Evolutionary conservation across 2,329 filamentous ascomycete species (phyloP), one percentile per base, ranked within the genome.

Genomic region (Clarireedia paspali): DNA sequence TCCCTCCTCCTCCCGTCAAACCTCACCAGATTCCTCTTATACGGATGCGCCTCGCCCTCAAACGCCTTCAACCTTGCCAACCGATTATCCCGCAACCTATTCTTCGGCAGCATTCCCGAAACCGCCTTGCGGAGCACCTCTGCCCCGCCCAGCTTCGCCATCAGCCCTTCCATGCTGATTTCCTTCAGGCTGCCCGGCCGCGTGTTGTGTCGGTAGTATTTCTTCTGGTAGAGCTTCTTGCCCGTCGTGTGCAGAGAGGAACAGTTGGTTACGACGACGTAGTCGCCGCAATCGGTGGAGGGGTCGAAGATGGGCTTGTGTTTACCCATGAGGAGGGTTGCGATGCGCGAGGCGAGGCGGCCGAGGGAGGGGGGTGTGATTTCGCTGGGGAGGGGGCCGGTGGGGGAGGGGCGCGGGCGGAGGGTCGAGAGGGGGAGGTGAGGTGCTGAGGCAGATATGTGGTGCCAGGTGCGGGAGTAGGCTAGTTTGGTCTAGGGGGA

Each of bases 231-330:
- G 71, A 85, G 88, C 77, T 99, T 99, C 71, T 89, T 88, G 63
- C 94, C 94, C 6, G 94, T 97, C 1, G 85, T 87, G 75, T 91
- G 85, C 50, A 99, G 78, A 48, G 92, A 85, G 42, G 87, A 82
- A 77, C 94, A 97, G 71, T 91, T 86, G 39, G 89, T 89, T 51
- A 94, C 91, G 1, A 99, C 92, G 12, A 99, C 91, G 73, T 99
- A 99, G 82, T 99, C 94, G 65, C 94, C 94, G 79, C 94, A 97
- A 79, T 99, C 94, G 59, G 91, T 96, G 23, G 91, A 96, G 1
- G 94, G 94, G 74, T 97, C 89, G 76, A 85, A 99, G 72, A 94
- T 96, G 23, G 94, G 94, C 76, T 99, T 99, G 81, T 99, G 88
- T 79, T 99, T 99, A 75, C 94, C 94, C 91, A 97, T 96, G 52